Base-by-base conservation (phyloP, 139 green algal species). In the Chlamydomonas urium region DNA sequence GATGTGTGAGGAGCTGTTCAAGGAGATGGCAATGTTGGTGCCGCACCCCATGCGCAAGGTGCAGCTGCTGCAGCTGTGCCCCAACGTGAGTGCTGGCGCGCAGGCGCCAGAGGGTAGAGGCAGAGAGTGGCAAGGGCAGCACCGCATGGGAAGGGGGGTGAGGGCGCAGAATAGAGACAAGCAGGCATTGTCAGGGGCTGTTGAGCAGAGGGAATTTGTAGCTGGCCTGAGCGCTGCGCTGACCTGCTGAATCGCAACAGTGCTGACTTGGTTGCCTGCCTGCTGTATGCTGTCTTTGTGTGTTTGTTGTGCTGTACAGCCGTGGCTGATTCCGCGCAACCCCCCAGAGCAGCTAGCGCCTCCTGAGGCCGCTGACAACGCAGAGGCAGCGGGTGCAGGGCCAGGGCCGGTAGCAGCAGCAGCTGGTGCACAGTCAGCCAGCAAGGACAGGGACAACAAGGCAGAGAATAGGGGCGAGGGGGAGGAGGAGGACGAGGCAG, bases 1-100 rank as follows among this genome's bases (percentile, higher is more conserved):
- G 2, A 47, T 48, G n/a, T 66, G 59, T n/a, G 69, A 80, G 31
- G 60, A 42, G 28, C 34, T 84, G 57, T 81, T 76, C 61, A 38
- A 78, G 33, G 73, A 87, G 47, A 66, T 84, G 74, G 72, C 72
- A 2, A 45, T 77, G 77, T 65, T 87, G 28, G 24, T 87, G 65
- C 77, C 77, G 0, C 33, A 26, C 0, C 6, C 42, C 1, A 36
- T 35, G 2, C 69, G 65, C 59, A 42, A 72, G 17, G n/a, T 66
- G n/a, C 38, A 56, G 59, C 75, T 87, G 50, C 75, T 85, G 58
- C 37, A 5, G 32, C 34, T 63, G 1, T 75, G 72, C 28, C 33
- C 24, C 6, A 29, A 79, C 35, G 69, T 81, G 38, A 65, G 69
- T 73, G 33, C 23, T 10, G 21, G 2, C 1, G 59, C 70, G n/a